Conservation (phyloP, 805 yeast genomes). For the Wickerhamomyces sydowiorum region DNA sequence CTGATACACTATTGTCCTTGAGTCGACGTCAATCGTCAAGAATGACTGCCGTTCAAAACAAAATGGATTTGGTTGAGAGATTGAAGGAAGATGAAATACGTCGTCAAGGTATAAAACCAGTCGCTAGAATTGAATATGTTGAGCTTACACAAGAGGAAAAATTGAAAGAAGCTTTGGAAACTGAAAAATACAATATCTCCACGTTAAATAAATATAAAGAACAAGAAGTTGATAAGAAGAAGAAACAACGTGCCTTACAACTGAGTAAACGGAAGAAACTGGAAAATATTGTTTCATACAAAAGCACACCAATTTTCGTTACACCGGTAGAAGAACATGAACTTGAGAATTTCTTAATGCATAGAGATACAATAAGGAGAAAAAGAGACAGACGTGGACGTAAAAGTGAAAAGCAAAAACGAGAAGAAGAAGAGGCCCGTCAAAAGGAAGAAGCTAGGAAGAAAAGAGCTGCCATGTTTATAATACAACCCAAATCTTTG, state of each 20-base stretch:
- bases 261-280: conserved; percentile 59
- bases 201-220: conserved; percentile 77
- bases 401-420: conserved; percentile 36
- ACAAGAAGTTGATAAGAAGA: conserved; percentile 77
- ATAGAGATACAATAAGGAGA: conserved; percentile 31
- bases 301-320: conserved; percentile 42
- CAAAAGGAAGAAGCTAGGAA: conserved; percentile 22
- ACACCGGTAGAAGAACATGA: conserved; percentile 62
- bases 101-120: conserved; percentile 38
- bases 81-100: conserved; percentile 64
- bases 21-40: conserved; percentile 73
- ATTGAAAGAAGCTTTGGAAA: conserved; percentile 74
- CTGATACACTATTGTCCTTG: conserved; percentile 45
- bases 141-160: conserved; percentile 42
- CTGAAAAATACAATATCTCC: conserved; percentile 69
- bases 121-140: conserved; percentile 32
- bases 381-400: conserved; percentile 40
- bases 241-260: conserved; percentile 67
- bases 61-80: conserved; percentile 68
- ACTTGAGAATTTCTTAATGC: conserved; percentile 34
- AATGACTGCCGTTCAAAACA: conserved; percentile 69
- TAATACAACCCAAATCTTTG: neutral
- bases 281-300: conserved; percentile 50
- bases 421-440: conserved; percentile 25
- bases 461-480: conserved; percentile 15